Base-by-base conservation (phyloP, 2,329 filamentous ascomycete species). In the Talaromyces sp. region DNA sequence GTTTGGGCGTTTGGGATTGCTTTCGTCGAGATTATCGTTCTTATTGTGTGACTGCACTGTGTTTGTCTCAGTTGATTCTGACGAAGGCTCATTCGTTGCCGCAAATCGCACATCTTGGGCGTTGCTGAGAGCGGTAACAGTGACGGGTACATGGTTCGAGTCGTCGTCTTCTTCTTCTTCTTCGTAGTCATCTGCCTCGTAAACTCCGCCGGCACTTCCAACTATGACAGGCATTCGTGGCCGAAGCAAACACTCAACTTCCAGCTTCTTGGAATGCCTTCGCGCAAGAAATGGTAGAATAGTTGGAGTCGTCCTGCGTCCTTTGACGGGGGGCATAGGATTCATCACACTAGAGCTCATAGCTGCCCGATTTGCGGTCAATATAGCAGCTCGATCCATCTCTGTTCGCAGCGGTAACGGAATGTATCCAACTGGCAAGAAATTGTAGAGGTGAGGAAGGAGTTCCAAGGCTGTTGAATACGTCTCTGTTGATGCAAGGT, bases 321-420 rank as follows among this genome's bases (percentile, higher is more conserved):
- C 84, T 71, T 87, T 82, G 69, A 85, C 79, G 69, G 87, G 80
- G 65, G 86, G 78, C 74, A 87, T 85, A 0, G 92, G 91, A 73
- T 95, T 92, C 63, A 97, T 79, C 12, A 96, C 87, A 72, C 91
- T 94, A 5, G 92, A 87, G 10, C 95, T 71, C 84, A 97, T 90
- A 50, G 90, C 89, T 34, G 87, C 81, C 70, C 87, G 87, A 72
- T 88, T 83, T 63, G 83, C 82, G 5, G 82, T 84, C 27, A 96
- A 78, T 61, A 96, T 89, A 23, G 91, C 89, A 2, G 90, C 91
- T 65, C 90, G 89, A 70, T 97, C 92, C 65, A 96, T 82, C 56
- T 91, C 85, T 10, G 87, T 85, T 58, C 94, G 88, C 23, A 91
- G 72, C 1, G 89, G 85, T 8, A 88, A 85, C n/a, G 89, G 84